Evolutionary conservation across 305 asterid genomes (phyloP).

Genomic region (Rubia tinctorum): DNA sequence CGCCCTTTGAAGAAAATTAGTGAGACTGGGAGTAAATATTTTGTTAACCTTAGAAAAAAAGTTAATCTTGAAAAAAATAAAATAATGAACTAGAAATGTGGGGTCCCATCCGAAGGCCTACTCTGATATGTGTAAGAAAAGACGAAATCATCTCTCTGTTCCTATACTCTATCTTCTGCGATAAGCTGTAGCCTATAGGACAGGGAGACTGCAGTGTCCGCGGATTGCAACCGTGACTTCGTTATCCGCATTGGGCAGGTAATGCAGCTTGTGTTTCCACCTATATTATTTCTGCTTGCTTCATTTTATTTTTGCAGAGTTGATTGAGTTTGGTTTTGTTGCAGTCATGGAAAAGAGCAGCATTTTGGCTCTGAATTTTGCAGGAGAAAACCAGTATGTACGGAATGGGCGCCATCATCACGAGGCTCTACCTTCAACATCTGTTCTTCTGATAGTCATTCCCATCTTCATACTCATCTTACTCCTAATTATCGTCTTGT

Average conservation of each 20-base stretch:
- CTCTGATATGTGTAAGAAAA: background rate
- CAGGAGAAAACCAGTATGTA: slow-evolving; percentile 15
- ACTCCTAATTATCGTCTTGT: slow-evolving; percentile 46
- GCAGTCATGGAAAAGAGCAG: slow-evolving; percentile 30
- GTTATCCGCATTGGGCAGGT: background rate
- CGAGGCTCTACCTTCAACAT: slow-evolving; percentile 40
- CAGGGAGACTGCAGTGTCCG: no score
- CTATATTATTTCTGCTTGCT: no score
- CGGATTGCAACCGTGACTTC: background rate
- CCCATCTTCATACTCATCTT: slow-evolving; percentile 51
- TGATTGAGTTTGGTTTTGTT: slow-evolving; percentile 5
- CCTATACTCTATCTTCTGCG: background rate
- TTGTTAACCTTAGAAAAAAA: no score
- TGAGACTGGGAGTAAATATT: no score
- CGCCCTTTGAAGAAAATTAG: no score
- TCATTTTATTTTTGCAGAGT: no score
- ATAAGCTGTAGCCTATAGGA: background rate
- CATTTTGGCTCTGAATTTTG: slow-evolving; percentile 11
- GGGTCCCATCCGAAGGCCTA: background rate
- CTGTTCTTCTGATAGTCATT: slow-evolving; percentile 50
- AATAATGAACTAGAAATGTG: background rate
- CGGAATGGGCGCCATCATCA: slow-evolving; percentile 15
- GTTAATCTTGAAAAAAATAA: no score
- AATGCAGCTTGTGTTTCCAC: background rate
- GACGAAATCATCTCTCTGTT: background rate